Conservation (phyloP, 164 flowering plant genomes). For the Berberis thunbergii region DNA sequence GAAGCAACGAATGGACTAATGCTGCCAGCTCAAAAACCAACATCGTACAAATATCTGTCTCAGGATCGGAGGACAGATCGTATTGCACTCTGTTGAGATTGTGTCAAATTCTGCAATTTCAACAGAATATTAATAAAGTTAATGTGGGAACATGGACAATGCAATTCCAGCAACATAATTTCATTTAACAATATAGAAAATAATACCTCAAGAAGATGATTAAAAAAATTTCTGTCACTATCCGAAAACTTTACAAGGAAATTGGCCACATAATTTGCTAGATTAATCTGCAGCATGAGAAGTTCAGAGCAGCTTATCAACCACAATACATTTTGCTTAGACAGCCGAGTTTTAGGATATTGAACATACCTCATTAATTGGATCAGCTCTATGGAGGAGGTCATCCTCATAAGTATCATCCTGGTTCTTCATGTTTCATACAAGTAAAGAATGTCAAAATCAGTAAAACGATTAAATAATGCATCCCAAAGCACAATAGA, state of each 20-base stretch:
- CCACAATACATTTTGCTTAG: neutral
- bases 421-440: slow-evolving; percentile 31
- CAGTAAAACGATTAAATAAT: neutral
- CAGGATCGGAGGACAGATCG: slow-evolving; percentile 11
- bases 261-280: slow-evolving; percentile 53
- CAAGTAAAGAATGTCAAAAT: slow-evolving; percentile 3
- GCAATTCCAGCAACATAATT: too few species aligned
- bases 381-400: slow-evolving; percentile 43
- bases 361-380: slow-evolving; percentile 64
- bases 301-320: neutral
- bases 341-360: neutral
- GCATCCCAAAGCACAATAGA: neutral
- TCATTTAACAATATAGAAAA: too few species aligned
- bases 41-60: too few species aligned
- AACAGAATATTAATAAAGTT: too few species aligned
- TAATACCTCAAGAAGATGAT: slow-evolving; percentile 65
- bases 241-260: slow-evolving; percentile 45
- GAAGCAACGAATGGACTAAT: too few species aligned
- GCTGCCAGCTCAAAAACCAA: too few species aligned
- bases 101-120: slow-evolving; percentile 33
- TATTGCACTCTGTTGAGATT: slow-evolving; percentile 32
- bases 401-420: slow-evolving; percentile 64
- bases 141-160: too few species aligned
- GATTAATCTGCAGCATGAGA: slow-evolving; percentile 47
- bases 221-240: slow-evolving; percentile 39